Evolutionary conservation across 768 basidiomycete genomes (phyloP).

Genomic region (Serendipita sp.): DNA sequence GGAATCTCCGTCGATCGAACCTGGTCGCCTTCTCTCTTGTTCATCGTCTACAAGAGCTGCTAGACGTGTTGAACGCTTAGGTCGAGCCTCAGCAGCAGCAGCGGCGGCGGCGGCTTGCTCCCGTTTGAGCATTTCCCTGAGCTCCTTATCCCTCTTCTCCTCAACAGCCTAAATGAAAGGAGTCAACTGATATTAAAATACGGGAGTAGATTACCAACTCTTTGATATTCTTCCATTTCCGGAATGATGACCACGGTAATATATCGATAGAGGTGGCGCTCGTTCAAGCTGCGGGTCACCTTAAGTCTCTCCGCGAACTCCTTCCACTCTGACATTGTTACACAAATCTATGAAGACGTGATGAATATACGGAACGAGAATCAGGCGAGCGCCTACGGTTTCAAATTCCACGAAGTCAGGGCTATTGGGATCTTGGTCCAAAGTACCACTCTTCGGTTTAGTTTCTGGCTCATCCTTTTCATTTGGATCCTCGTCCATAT

Average conservation of each 20-base stretch:
- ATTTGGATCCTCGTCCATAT: neutral
- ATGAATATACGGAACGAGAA: neutral
- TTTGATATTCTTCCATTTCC: constrained; percentile 2
- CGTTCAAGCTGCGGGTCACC: neutral
- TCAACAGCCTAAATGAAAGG: neutral
- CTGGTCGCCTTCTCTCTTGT: neutral
- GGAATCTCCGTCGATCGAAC: constrained; percentile 3
- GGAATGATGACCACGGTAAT: neutral
- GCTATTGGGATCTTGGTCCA: neutral
- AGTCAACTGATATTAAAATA: neutral
- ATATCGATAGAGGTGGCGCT: neutral
- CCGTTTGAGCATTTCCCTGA: constrained; percentile 1
- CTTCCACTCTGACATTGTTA: neutral
- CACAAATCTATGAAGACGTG: neutral
- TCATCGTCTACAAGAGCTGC: constrained; percentile 1
- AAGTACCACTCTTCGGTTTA: neutral
- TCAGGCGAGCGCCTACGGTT: neutral
- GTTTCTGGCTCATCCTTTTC: neutral
- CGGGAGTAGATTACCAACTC: neutral
- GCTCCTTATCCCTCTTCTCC: neutral
- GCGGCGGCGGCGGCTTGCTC: neutral
- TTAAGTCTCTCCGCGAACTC: neutral
- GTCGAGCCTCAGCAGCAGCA: neutral
- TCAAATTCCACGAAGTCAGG: constrained; percentile 5
- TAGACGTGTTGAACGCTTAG: neutral